Evolutionary conservation across 1,284 basidiomycete species (phyloP).

Genomic region (Trametes hirsuta): DNA sequence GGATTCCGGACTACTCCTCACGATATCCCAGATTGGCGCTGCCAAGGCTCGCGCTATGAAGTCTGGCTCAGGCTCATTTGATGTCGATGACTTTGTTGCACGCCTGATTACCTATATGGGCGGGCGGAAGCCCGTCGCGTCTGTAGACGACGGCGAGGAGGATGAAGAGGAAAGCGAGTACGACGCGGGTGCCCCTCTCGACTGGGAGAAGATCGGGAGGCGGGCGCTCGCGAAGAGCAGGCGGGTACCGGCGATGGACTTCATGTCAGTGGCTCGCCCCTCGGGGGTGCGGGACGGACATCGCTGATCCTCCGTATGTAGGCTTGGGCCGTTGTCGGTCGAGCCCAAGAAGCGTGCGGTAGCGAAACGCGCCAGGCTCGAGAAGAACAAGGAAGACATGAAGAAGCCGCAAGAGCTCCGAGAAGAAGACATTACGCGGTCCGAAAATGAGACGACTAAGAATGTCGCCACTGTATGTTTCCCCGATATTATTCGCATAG

Average conservation of each 20-base stretch:
- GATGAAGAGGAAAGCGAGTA: conserved; percentile 55
- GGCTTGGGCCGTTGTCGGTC: conserved; percentile 78
- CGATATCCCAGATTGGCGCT: conserved; percentile 70
- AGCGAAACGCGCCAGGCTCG: conserved; percentile 66
- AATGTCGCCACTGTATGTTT: conserved; percentile 65
- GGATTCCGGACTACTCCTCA: conserved; percentile 74
- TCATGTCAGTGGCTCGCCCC: conserved; percentile 61
- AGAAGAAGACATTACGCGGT: conserved; percentile 76
- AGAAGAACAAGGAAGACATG: conserved; percentile 72
- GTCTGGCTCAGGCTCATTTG: conserved; percentile 80
- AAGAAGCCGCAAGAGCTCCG: conserved; percentile 73
- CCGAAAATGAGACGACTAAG: conserved; percentile 82
- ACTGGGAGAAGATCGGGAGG: conserved; percentile 78
- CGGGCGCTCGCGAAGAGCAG: conserved; percentile 75
- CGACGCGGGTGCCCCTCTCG: conserved; percentile 45
- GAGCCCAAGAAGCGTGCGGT: conserved; percentile 72
- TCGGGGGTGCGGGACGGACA: neutral
- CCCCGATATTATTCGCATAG: neutral
- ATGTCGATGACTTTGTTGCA: conserved; percentile 80
- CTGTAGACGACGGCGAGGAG: conserved; percentile 17
- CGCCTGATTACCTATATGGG: conserved; percentile 77
- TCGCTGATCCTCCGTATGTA: conserved; percentile 30
- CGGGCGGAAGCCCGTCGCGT: conserved; percentile 49
- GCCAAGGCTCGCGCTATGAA: conserved; percentile 87
- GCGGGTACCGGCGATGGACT: conserved; percentile 73